Evolutionary conservation across 805 yeast species (phyloP).

Genomic region (Kluyveromyces dobzhanskii): DNA sequence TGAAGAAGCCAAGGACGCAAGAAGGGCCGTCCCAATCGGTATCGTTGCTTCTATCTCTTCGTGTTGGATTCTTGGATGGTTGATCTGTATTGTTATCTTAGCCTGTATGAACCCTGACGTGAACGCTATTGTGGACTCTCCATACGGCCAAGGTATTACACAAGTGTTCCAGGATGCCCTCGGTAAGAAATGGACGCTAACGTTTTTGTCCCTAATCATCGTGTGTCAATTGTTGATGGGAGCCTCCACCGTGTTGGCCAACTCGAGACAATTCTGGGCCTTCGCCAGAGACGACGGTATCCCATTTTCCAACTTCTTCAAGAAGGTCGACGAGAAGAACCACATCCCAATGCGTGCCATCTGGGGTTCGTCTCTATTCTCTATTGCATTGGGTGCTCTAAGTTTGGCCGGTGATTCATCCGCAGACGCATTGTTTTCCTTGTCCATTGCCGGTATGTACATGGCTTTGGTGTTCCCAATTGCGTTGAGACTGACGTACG

Average conservation of each 20-base stretch:
- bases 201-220: slow-evolving; percentile 50
- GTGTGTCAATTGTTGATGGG: slow-evolving; percentile 55
- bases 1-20: slow-evolving; percentile 60
- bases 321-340: slow-evolving; percentile 43
- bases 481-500: slow-evolving; percentile 32
- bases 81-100: slow-evolving; percentile 42
- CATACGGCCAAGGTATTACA: slow-evolving; percentile 56
- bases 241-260: slow-evolving; percentile 14
- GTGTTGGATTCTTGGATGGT: slow-evolving; percentile 52
- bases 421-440: slow-evolving; percentile 35
- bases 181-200: slow-evolving; percentile 58
- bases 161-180: slow-evolving; percentile 54
- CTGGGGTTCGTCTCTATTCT: slow-evolving; percentile 29
- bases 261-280: slow-evolving; percentile 63
- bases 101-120: slow-evolving; percentile 47
- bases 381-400: slow-evolving; percentile 32
- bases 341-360: slow-evolving; percentile 60
- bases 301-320: slow-evolving; percentile 48
- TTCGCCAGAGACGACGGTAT: slow-evolving; percentile 70
- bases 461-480: slow-evolving; percentile 34
- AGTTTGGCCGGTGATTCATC: slow-evolving; percentile 35
- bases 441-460: slow-evolving; percentile 34
- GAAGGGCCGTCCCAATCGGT: slow-evolving; percentile 56
- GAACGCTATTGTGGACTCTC: slow-evolving; percentile 33
- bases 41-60: slow-evolving; percentile 48